Conservation (phyloP, 768 basidiomycete genomes). For the Cystofilobasidium ferigula region DNA sequence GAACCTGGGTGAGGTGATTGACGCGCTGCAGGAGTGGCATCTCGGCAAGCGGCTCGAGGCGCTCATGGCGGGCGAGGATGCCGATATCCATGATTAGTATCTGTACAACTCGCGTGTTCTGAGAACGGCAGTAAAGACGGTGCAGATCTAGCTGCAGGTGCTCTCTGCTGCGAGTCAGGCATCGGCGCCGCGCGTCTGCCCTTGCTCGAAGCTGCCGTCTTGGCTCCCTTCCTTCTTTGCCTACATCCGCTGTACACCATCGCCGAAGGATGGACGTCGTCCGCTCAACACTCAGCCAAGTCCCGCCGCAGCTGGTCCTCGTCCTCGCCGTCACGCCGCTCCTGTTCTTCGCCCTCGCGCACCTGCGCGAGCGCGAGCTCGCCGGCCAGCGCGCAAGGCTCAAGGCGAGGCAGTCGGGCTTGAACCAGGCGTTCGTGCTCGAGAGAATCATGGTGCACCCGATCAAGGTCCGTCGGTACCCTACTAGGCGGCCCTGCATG, state of each 20-base stretch:
- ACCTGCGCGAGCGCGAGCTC: not conserved
- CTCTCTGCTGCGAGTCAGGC: no score
- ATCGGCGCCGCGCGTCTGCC: no score
- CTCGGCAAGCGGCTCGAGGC: constrained; percentile 36
- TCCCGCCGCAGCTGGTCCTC: not conserved
- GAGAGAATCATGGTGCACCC: constrained; percentile 11
- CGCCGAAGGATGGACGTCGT: no score
- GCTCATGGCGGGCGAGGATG: constrained; percentile 35
- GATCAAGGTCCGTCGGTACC: constrained; percentile 9
- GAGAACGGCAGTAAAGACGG: no score
- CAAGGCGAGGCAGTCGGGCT: not conserved
- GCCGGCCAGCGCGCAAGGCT: not conserved
- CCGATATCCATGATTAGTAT: constrained; percentile 33
- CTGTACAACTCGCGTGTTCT: no score
- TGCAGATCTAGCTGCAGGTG: no score
- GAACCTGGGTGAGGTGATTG: constrained; percentile 36
- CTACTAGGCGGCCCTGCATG: no score
- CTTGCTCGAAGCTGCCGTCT: no score
- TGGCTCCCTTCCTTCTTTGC: no score
- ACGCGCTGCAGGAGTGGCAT: constrained; percentile 35
- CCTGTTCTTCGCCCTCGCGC: not conserved
- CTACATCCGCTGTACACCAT: no score
- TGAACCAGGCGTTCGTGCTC: not conserved
- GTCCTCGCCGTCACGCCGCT: not conserved
- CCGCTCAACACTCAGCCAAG: not conserved